Conservation (phyloP, 2,329 filamentous ascomycete genomes). For the Fonsecaea monophora region DNA sequence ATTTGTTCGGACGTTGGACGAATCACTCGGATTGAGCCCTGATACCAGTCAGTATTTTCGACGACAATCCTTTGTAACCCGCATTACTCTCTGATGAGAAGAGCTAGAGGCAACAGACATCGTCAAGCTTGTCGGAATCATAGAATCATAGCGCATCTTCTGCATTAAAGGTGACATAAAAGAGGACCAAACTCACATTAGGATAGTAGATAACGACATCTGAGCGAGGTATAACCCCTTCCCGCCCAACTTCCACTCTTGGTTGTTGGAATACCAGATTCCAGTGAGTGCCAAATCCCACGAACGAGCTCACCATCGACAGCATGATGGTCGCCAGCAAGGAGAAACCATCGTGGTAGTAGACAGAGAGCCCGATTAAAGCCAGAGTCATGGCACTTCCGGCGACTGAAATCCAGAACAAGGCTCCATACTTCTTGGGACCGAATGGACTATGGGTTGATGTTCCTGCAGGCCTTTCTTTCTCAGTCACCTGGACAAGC, state of each 20-base stretch:
- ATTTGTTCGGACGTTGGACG: slow-evolving; percentile 66
- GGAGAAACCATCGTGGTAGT: slow-evolving; percentile 62
- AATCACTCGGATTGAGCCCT: slow-evolving; percentile 63
- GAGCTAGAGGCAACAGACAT: background rate
- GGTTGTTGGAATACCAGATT: slow-evolving; percentile 60
- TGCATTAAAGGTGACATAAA: background rate
- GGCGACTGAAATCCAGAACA: slow-evolving; percentile 35
- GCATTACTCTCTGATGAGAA: background rate
- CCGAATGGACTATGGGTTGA: slow-evolving; percentile 23
- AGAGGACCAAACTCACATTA: slow-evolving; percentile 42
- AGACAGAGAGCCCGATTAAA: slow-evolving; percentile 59
- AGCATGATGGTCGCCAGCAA: slow-evolving; percentile 61
- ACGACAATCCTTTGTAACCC: background rate
- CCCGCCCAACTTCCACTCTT: slow-evolving; percentile 47
- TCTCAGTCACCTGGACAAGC: slow-evolving; percentile 48
- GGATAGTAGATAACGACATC: slow-evolving; percentile 69
- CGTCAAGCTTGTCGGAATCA: background rate
- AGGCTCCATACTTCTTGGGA: slow-evolving; percentile 25
- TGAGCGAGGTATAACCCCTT: slow-evolving; percentile 56
- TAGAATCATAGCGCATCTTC: background rate
- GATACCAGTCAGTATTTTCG: background rate
- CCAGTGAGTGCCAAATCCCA: slow-evolving; percentile 66
- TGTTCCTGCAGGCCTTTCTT: slow-evolving; percentile 34
- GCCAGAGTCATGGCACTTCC: slow-evolving; percentile 63
- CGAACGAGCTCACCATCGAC: slow-evolving; percentile 60